Conservation (phyloP, 2,329 filamentous ascomycete species). For the Coniella lustricola region DNA sequence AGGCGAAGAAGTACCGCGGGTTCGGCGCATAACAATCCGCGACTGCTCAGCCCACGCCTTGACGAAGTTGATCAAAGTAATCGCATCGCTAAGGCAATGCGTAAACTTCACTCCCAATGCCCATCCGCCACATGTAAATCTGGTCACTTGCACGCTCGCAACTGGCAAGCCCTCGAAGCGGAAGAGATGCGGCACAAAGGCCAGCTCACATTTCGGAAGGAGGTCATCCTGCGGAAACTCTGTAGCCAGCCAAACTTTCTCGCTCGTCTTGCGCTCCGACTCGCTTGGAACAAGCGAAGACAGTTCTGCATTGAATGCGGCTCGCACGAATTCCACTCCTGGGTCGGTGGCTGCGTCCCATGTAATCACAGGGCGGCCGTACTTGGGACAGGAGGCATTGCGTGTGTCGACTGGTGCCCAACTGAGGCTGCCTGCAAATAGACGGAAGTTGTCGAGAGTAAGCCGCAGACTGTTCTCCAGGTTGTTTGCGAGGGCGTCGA, state of each 20-base stretch:
- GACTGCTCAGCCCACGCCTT: constrained; percentile 32
- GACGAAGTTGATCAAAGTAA: constrained; percentile 35
- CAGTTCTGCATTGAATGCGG: constrained; percentile 23
- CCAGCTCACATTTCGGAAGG: constrained; percentile 26
- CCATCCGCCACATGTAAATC: constrained; percentile 34
- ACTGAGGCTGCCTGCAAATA: constrained; percentile 34
- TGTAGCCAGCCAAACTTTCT: constrained; percentile 29
- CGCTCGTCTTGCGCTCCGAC: constrained; percentile 8
- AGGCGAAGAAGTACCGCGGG: background rate
- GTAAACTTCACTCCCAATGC: constrained; percentile 34
- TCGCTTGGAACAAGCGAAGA: constrained; percentile 25
- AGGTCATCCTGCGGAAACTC: constrained; percentile 28
- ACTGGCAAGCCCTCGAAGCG: constrained; percentile 24
- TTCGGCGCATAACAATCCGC: constrained; percentile 15
- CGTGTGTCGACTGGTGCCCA: constrained; percentile 25
- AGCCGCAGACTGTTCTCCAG: constrained; percentile 24
- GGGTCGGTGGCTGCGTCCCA: constrained; percentile 32
- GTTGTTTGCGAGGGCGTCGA: background rate
- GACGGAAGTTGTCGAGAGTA: constrained; percentile 32
- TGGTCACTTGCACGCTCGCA: constrained; percentile 32
- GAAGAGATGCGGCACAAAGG: constrained; percentile 25
- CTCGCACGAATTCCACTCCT: constrained; percentile 33
- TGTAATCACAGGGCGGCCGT: constrained; percentile 29
- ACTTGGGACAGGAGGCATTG: constrained; percentile 20
- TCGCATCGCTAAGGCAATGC: constrained; percentile 39